Percentiles rank a stretch among this genome's conserved stretches.
Conservation (phyloP, 2,329 filamentous ascomycete genomes). For the Neurospora crassa region DNA sequence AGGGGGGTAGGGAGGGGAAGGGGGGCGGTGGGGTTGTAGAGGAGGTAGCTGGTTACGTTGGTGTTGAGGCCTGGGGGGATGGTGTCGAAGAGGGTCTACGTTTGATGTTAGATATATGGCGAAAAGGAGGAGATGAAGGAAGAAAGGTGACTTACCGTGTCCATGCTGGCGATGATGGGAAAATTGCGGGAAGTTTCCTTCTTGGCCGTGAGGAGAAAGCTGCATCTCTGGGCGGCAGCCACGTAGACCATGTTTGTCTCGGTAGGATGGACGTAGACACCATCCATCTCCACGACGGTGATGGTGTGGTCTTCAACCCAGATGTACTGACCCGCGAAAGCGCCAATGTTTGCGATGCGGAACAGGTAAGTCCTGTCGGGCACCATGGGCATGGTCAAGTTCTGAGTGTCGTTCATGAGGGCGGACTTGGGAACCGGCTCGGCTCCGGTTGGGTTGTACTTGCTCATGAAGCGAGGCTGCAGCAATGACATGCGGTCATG, state of each 20-base stretch:
- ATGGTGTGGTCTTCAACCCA: constrained; percentile 61
- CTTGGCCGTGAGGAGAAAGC: constrained; percentile 53
- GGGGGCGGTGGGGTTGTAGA: constrained; percentile 39
- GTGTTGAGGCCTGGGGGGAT: constrained; percentile 60
- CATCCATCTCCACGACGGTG: constrained; percentile 63
- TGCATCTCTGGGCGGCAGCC: constrained; percentile 56
- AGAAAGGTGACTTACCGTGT: constrained; percentile 37
- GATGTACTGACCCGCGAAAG: constrained; percentile 57
- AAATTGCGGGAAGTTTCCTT: constrained; percentile 54
- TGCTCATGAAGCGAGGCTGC: constrained; percentile 39
- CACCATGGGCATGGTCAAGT: constrained; percentile 48
- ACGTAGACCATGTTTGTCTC: constrained; percentile 57
- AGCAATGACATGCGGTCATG: constrained; percentile 46
- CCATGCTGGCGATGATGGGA: constrained; percentile 60
- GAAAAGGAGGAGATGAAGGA: neutral
- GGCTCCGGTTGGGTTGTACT: constrained; percentile 45
- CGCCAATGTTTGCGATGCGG: constrained; percentile 63
- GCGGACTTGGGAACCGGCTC: constrained; percentile 60
- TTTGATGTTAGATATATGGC: too few species aligned
- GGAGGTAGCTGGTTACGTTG: constrained; percentile 57
- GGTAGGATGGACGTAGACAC: constrained; percentile 53
- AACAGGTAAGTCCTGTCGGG: constrained; percentile 65
- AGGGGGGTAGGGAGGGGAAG: constrained; percentile 44
- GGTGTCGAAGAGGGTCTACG: constrained; percentile 54
- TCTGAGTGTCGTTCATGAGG: constrained; percentile 61